These are phyloP conservation scores for Byssochlamys sp. DNA, from an alignment of 2,329 filamentous ascomycete genomes.

Conservation along the genomic window DNA sequence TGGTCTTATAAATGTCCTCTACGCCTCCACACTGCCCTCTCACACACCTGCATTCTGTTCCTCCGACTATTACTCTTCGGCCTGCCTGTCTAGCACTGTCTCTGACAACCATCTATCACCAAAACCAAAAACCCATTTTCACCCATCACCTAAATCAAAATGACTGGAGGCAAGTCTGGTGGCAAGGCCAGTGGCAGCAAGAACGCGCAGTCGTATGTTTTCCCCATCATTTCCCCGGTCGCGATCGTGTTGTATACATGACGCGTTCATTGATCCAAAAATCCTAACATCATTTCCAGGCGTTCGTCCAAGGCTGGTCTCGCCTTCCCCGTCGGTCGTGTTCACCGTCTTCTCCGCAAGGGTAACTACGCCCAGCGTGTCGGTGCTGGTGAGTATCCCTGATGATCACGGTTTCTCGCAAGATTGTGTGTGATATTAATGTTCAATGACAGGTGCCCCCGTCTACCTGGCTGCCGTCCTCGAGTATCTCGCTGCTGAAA, in stretches of 20 bases:
- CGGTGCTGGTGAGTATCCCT: slow-evolving; percentile 62
- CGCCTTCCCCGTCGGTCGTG: slow-evolving; percentile 97
- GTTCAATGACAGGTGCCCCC: slow-evolving; percentile 53
- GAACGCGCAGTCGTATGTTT: slow-evolving; percentile 94
- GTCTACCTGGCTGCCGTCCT: slow-evolving; percentile 96
- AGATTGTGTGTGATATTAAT: slow-evolving; percentile 13
- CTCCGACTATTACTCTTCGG: slow-evolving; percentile 7
- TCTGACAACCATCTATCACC: slow-evolving; percentile 10
- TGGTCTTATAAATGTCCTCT: slow-evolving; percentile 36
- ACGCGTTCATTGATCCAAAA: slow-evolving; percentile 4
- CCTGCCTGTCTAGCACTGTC: slow-evolving; percentile 12
- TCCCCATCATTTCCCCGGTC: slow-evolving; percentile 6
- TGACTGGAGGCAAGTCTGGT: slow-evolving; percentile 99
- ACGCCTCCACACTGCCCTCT: slow-evolving; percentile 24
- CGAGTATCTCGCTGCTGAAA: slow-evolving; percentile 96
- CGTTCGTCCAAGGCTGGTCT: slow-evolving; percentile 99
- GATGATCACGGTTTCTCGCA: background rate
- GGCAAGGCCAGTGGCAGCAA: slow-evolving; percentile 99
- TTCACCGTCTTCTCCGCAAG: slow-evolving; percentile 96
- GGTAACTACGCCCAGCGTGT: slow-evolving; percentile 99
- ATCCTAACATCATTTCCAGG: slow-evolving; percentile 47
- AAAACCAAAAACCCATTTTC: slow-evolving; percentile 17
- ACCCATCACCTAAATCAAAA: slow-evolving; percentile 57
- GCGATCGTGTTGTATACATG: background rate
- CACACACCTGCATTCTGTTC: slow-evolving; percentile 21